Conservation (phyloP, 257 asterid species). For the Anisodus acutangulus region DNA sequence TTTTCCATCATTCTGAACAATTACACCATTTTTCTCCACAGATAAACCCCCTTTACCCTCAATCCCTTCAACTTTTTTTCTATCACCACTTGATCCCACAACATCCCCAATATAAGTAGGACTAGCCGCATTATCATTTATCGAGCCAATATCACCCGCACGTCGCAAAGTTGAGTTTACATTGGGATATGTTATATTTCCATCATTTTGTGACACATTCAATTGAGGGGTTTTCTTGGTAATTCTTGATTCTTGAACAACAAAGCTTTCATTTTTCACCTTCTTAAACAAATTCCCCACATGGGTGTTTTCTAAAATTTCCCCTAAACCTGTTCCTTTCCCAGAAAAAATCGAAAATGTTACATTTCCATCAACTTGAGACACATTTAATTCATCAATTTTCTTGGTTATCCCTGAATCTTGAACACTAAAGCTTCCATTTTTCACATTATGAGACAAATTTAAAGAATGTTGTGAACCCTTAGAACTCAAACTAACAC, state of each 20-base stretch:
- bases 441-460: conserved; percentile 35
- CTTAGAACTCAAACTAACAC: conserved; percentile 31
- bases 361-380: conserved; percentile 33
- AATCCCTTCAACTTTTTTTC: conserved; percentile 29
- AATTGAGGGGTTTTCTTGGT: conserved; percentile 30
- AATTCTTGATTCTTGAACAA: conserved; percentile 35
- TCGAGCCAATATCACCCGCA: conserved; percentile 33
- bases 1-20: conserved; percentile 20
- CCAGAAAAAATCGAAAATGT: conserved; percentile 32
- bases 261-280: conserved; percentile 38
- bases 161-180: conserved; percentile 17
- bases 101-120: conserved; percentile 21
- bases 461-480: conserved; percentile 25
- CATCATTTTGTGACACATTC: conserved; percentile 37
- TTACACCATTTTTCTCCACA: background rate
- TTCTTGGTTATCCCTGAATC: conserved; percentile 35
- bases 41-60: conserved; percentile 5
- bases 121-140: conserved; percentile 32
- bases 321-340: conserved; percentile 36
- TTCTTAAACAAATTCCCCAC: conserved; percentile 43
- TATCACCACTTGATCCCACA: conserved; percentile 31
- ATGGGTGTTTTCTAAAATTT: conserved; percentile 37
- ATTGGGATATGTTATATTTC: conserved; percentile 31
- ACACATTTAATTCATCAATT: conserved; percentile 31
- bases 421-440: conserved; percentile 37